Evolutionary conservation across 2,329 filamentous ascomycete species (phyloP), one percentile per base, ranked within the genome.

Genomic region (Fusarium graminum): DNA sequence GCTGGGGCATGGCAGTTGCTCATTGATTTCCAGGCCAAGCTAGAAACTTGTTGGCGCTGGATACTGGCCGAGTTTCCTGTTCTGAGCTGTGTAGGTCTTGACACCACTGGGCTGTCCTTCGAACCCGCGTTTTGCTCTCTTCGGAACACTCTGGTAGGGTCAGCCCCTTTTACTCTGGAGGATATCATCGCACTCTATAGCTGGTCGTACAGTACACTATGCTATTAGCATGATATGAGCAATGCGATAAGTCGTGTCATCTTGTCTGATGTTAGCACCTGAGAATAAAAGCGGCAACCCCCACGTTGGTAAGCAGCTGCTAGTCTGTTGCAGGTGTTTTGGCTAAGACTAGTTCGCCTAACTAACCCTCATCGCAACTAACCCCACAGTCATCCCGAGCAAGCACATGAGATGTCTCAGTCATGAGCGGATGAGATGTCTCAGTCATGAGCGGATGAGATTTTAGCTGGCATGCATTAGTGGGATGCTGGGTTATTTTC

Each of bases 21-120:
- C 1, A 9, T 19, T 0, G 0, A 2, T 0, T 7, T 50, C 7
- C 12, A 9, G 4, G 0, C 1, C 1, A 14, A 19, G 8, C 9
- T 56, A 0, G 12, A 56, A 3, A 22, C 3, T 6, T 6, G 2
- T 4, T 22, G 14, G 2, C 2, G 6, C 0, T 7, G 3, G 2
- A 16, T 46, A 1, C 0, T 14, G 2, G 2, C 9, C n/a, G 17
- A 3, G 9, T 11, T 2, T 4, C 13, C 5, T 0, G 7, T 2
- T 1, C n/a, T 39, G 1, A 8, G 2, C 3, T 9, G 46, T 0
- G 0, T 0, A 12, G n/a, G 7, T 2, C 4, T 16, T 6, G 39
- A 49, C 7, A 4, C 16, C 1, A n/a, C 30, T 6, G 22, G 7
- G 2, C 3, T 11, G 2, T 45, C 63, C 11, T 49, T 17, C 2